Base-by-base conservation (phyloP, 2,329 filamentous ascomycete genomes). In the Endocalyx cinctus region DNA sequence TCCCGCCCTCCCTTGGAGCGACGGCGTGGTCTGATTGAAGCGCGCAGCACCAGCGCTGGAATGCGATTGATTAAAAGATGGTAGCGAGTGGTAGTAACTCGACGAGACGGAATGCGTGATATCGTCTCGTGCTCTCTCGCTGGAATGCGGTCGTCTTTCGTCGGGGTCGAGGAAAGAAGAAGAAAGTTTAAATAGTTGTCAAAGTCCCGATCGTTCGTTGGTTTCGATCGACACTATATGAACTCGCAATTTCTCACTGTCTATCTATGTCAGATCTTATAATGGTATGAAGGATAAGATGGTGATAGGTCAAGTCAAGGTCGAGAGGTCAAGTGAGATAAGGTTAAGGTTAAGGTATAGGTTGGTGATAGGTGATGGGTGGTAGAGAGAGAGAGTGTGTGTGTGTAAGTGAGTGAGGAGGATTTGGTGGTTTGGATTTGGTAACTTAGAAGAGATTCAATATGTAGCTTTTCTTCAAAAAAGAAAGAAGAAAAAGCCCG, bases 401-500 rank as follows among this genome's bases (percentile, higher is more conserved):
- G n/a, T 23, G 20, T 8, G n/a, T 8, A 23, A n/a, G 20, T 23
- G 20, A n/a, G 8, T 8, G 34, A 30, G 16, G 33, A 28, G 38
- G 31, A 34, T 39, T 23, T 37, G 39, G 31, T 42, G 29, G 46
- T 44, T 54, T 51, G 47, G 29, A 45, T 44, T 54, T 51, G 47
- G 48, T 38, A 51, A 54, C 50, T 51, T 50, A 54, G 39, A 51
- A 51, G 44, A n/a, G n/a, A n/a, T 52, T 50, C 48, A 48, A 37
- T 30, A 35, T 37, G 27, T 47, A 46, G 32, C 39, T 40, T 41
- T 20, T 32, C 30, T 38, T 19, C n/a, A 26, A 30, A 43, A 38
- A 45, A 31, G 46, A 19, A 29, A 14, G 17, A 17, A 23, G 29
- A 39, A 34, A 44, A 36, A 33, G 13, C 29, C 36, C 44, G 44